A percentile compares a stretch with the other conserved stretches of the same genome.
These are phyloP conservation scores for Straminergon stramineum DNA, from an alignment of 225 moss, liverwort and hornwort species.

Conservation along the genomic window DNA sequence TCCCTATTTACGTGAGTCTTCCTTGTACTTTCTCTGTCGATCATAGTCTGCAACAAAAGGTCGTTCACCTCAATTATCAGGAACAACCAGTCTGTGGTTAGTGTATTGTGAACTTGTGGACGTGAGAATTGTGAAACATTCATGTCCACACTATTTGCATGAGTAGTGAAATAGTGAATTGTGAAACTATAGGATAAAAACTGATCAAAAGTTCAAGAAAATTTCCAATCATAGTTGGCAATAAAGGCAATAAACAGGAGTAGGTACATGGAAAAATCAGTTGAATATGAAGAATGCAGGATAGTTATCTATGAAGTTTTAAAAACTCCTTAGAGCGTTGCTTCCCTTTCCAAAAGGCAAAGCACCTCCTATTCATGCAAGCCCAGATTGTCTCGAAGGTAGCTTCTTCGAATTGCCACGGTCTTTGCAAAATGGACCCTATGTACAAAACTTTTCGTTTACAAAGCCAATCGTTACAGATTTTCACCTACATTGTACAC, in stretches of 20 bases:
- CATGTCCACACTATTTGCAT: not conserved
- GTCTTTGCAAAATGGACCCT: not conserved
- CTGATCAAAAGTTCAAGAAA: not conserved
- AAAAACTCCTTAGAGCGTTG: not conserved
- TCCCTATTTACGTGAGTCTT: conserved; percentile 1
- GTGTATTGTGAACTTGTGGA: not conserved
- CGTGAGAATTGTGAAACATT: not conserved
- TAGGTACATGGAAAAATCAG: not conserved
- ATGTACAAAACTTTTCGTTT: not conserved
- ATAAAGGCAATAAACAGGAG: not conserved
- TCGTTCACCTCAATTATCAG: not conserved
- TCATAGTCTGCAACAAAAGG: not conserved
- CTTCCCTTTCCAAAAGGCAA: not conserved
- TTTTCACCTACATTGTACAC: not conserved
- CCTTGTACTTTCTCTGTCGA: not conserved
- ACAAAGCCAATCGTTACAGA: not conserved
- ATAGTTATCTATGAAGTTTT: not conserved
- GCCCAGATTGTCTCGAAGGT: not conserved
- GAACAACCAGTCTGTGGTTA: not conserved
- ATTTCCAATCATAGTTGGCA: not conserved
- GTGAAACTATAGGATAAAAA: not conserved
- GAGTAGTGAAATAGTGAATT: not conserved
- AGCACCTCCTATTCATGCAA: not conserved
- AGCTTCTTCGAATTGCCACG: not conserved
- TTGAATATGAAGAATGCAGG: not conserved